A percentile compares a stretch with the other conserved stretches of the same genome.
phyloP scores from a whole-genome alignment of 1,284 basidiomycete genomes.

The Boletus calvinii region DNA sequence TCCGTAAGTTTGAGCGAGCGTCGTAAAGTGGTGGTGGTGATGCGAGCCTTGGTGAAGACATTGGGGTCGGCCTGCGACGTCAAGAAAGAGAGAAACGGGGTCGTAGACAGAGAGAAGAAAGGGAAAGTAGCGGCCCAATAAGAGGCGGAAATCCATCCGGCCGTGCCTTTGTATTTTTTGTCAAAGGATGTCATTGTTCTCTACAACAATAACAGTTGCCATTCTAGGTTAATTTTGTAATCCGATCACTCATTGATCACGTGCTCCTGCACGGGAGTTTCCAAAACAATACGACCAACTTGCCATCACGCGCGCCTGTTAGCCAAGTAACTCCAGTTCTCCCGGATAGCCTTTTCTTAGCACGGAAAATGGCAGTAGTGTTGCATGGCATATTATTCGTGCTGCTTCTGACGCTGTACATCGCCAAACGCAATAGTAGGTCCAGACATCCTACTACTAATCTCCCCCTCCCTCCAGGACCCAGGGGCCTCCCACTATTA shows the following conservation, averaged over 20 bases:
- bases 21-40: constrained; percentile 56
- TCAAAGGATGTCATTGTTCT: constrained; percentile 29
- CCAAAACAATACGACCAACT: not conserved
- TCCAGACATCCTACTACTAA: not conserved
- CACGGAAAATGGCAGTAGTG: constrained; percentile 3
- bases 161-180: constrained; percentile 29
- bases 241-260: not conserved
- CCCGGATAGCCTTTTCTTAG: not conserved
- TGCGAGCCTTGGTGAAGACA: constrained; percentile 41
- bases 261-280: not conserved
- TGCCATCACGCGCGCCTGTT: too few relatives aligned
- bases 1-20: constrained; percentile 39
- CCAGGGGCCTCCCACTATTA: constrained; percentile 26
- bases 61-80: constrained; percentile 52
- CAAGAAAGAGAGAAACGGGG: constrained; percentile 19
- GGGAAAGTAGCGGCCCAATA: constrained; percentile 12
- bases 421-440: constrained; percentile 1
- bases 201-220: constrained; percentile 32
- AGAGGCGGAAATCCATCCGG: constrained; percentile 11
- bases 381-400: constrained; percentile 8
- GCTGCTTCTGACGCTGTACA: constrained; percentile 19
- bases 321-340: too few relatives aligned
- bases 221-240: constrained; percentile 21
- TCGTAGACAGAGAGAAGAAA: constrained; percentile 30
- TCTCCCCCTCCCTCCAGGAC: constrained; percentile 27